Percentiles rank a stretch among this genome's conserved stretches.
Evolutionary conservation across 306 rosid genomes (phyloP).

Genomic region (Psophocarpus tetragonolobus): DNA sequence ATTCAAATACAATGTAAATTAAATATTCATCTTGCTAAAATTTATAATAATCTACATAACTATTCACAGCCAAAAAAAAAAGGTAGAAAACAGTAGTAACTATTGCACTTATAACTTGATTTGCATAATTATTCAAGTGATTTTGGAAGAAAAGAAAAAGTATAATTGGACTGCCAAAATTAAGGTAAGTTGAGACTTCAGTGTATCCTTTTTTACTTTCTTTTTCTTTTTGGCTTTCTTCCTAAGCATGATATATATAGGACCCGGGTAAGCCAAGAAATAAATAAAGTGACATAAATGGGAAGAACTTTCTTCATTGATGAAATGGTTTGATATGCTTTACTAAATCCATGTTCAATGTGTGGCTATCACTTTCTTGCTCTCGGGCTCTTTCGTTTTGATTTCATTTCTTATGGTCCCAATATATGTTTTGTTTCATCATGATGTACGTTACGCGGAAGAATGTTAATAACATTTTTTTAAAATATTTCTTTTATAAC

Average conservation of each 20-base stretch:
- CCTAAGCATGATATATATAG: not conserved
- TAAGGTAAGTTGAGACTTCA: not conserved
- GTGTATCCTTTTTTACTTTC: not conserved
- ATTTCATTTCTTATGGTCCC: not conserved
- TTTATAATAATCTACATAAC: not conserved
- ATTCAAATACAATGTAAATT: not conserved
- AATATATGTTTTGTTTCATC: not conserved
- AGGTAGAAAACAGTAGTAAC: not conserved
- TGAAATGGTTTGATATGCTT: not conserved
- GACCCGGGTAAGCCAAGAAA: not conserved
- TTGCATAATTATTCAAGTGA: not conserved
- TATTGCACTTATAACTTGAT: not conserved
- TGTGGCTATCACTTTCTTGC: not conserved
- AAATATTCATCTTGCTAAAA: not conserved
- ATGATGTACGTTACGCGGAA: not conserved
- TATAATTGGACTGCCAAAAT: not conserved
- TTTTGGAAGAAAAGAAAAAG: not conserved
- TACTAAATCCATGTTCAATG: not conserved
- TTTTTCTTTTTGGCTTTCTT: conserved; percentile 1
- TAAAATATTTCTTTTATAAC: not conserved
- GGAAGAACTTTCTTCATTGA: conserved; percentile 27
- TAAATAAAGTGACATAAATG: conserved; percentile 16
- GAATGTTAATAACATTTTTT: no score
- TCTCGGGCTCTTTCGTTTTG: not conserved
- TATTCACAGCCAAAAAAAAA: not conserved